A percentile compares a stretch with the other conserved stretches of the same genome.
phyloP scores from a whole-genome alignment of 2,329 filamentous ascomycete genomes.

The Fusarium nanum region DNA sequence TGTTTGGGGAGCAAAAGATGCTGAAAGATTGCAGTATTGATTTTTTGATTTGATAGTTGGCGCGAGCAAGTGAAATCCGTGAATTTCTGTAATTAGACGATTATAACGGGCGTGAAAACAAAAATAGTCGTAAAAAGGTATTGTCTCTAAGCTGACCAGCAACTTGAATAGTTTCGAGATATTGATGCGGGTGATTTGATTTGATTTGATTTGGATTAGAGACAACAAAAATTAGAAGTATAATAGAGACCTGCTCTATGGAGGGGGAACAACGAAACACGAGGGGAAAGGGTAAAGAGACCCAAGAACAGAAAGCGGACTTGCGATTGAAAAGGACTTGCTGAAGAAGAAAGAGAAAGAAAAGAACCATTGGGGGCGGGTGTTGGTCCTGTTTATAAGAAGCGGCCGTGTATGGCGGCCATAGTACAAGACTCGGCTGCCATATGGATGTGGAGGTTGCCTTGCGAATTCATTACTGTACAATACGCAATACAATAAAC shows the following conservation, averaged over 20 bases:
- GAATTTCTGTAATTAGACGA: slow-evolving; percentile 59
- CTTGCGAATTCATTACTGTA: slow-evolving; percentile 12
- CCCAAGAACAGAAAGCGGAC: slow-evolving; percentile 61
- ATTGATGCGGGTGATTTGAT: slow-evolving; percentile 19
- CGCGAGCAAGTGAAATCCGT: slow-evolving; percentile 68
- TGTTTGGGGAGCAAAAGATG: slow-evolving; percentile 52
- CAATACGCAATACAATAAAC: slow-evolving; percentile 13
- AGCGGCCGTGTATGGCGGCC: slow-evolving; percentile 37
- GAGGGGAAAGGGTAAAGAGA: slow-evolving; percentile 54
- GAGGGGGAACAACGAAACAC: slow-evolving; percentile 52
- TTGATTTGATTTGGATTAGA: slow-evolving; percentile 44
- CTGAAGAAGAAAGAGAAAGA: slow-evolving; percentile 67
- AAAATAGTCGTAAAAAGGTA: slow-evolving; percentile 36
- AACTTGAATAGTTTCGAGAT: slow-evolving; percentile 48
- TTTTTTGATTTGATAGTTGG: slow-evolving; percentile 47
- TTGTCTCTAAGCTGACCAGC: slow-evolving; percentile 56
- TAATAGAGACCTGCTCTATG: slow-evolving; percentile 67
- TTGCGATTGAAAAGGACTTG: slow-evolving; percentile 70
- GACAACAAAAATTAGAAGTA: slow-evolving; percentile 52
- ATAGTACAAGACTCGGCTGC: slow-evolving; percentile 1
- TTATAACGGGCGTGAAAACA: slow-evolving; percentile 47
- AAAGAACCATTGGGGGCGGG: slow-evolving; percentile 48
- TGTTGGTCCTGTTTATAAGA: slow-evolving; percentile 51
- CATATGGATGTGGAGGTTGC: slow-evolving; percentile 22
- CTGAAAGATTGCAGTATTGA: slow-evolving; percentile 40